These are phyloP conservation scores for Furcasterigmium sp. DNA, from an alignment of 2,329 filamentous ascomycete species.

Conservation along the genomic window DNA sequence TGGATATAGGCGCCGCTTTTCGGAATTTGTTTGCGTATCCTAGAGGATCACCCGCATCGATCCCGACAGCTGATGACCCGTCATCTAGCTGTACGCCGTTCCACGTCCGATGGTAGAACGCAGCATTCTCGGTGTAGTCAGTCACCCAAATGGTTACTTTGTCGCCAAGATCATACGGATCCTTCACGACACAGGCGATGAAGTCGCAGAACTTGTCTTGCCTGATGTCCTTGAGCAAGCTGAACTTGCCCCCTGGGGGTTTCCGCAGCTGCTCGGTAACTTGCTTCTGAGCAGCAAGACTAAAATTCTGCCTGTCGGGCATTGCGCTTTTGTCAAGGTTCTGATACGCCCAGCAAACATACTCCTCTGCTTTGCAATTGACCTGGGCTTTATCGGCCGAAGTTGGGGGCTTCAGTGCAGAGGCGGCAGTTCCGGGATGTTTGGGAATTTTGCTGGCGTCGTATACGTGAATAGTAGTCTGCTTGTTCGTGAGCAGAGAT, in stretches of 20 bases:
- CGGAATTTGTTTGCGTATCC: constrained; percentile 14
- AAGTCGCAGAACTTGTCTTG: constrained; percentile 60
- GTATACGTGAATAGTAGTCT: constrained; percentile 42
- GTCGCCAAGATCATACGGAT: constrained; percentile 36
- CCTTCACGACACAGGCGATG: constrained; percentile 62
- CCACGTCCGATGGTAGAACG: constrained; percentile 50
- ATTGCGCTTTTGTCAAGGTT: constrained; percentile 35
- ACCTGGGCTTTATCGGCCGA: no score
- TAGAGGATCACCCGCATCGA: constrained; percentile 49
- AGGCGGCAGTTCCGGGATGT: constrained; percentile 29
- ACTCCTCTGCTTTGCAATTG: constrained; percentile 30
- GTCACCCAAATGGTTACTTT: constrained; percentile 66
- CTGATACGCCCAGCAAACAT: constrained; percentile 44
- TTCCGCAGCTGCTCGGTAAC: constrained; percentile 34
- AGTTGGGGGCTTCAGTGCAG: no score
- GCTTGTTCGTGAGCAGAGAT: constrained; percentile 38
- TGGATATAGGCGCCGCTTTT: constrained; percentile 3
- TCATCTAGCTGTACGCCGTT: constrained; percentile 20
- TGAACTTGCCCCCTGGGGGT: constrained; percentile 51
- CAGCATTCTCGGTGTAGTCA: constrained; percentile 72
- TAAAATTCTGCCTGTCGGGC: constrained; percentile 39
- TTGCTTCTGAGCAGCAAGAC: constrained; percentile 15
- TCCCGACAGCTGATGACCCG: constrained; percentile 11
- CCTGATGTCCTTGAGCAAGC: constrained; percentile 57
- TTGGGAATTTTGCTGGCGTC: constrained; percentile 30